Evolutionary conservation across 495 filamentous ascomycete genomes (phyloP), one percentile per base, ranked within the genome.

Genomic region (Penicillium atrosanguineum): DNA sequence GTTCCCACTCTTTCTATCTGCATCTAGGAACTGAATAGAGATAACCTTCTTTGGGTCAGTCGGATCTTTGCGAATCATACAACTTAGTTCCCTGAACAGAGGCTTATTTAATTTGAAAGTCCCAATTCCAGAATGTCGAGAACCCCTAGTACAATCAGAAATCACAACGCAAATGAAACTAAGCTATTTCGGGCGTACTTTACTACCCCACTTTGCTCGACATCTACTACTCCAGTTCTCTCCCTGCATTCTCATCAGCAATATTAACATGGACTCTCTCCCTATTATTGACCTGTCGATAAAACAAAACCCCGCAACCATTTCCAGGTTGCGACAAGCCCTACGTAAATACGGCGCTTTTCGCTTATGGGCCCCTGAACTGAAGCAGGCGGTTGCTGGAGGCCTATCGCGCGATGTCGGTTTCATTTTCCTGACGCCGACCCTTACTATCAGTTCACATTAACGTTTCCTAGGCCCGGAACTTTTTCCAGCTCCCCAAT

Each of bases 241-340:
- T 28, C 20, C 7, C 6, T 44, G 15, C 23, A 29, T 7, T n/a
- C 12, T 23, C 15, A 12, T 29, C 8, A 20, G 14, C 23, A 25
- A 44, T 25, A 46, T 46, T 11, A 3, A 26, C 16, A 36, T 16
- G 7, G 28, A 36, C 44, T 16, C 4, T 28, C 46, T 50, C 37
- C 50, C 56, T 19, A 25, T 59, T 28, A 36, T 59, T 26, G 50
- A 59, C 41, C 43, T 59, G 25, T n/a, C 56, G 23, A 37, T 20
- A 50, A 46, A 37, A 18, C 46, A 36, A 37, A 46, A 15, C 46
- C 29, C 45, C 2, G 6, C 46, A 9, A 53, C 26, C 20, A 49
- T 53, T 12, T 49, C 50, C 20, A 49, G 15, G 19, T 6, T 46
- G 29, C 56, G 34, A 48, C 6, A 23, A 36, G 46, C 45, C 23